Evolutionary conservation across 2,329 filamentous ascomycete genomes (phyloP), one percentile per base, ranked within the genome.

Genomic region (Fusarium buharicum): DNA sequence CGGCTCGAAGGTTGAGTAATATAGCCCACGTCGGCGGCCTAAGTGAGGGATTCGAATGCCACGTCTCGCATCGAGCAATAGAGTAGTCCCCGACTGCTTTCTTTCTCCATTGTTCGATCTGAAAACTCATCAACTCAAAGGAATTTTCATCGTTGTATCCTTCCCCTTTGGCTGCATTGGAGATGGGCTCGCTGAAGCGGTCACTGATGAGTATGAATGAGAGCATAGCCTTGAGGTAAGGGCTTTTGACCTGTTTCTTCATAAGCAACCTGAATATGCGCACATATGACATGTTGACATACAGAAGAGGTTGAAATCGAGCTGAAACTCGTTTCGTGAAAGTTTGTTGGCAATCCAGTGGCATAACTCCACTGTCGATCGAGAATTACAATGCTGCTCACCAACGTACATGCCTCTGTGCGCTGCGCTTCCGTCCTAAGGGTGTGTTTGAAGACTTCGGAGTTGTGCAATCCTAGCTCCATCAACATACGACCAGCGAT

Each of bases 101-200:
- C 20, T 66, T 71, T 2, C 66, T 49, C 70, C 70, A 72, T 24
- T 71, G 69, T 11, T 70, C 67, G 5, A 73, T 64, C 17, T 73
- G 72, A 9, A 73, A 73, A 7, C 64, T 71, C 60, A 73, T 64
- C 5, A 73, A 9, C 9, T 73, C 72, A n/a, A 70, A 70, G 0
- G 64, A 61, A 13, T 68, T 71, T 4, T 71, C 60, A 9, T 73
- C 70, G 0, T 65, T 59, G 5, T 70, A 68, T 0, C 59, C 54
- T 17, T 64, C 60, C 1, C 60, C 60, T 38, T 50, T 60, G 0
- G 60, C 48, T 0, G 59, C 60, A 1, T 53, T 46, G 0, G 60
- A 64, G n/a, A 63, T 55, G 1, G 60, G 60, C 12, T 63, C 60
- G 4, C 55, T 50, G 16, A 63, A 63, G 1, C 49, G 49, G 3